These are phyloP conservation scores for Saturnispora kantuleensis DNA, from an alignment of 805 yeast species.

Conservation along the genomic window DNA sequence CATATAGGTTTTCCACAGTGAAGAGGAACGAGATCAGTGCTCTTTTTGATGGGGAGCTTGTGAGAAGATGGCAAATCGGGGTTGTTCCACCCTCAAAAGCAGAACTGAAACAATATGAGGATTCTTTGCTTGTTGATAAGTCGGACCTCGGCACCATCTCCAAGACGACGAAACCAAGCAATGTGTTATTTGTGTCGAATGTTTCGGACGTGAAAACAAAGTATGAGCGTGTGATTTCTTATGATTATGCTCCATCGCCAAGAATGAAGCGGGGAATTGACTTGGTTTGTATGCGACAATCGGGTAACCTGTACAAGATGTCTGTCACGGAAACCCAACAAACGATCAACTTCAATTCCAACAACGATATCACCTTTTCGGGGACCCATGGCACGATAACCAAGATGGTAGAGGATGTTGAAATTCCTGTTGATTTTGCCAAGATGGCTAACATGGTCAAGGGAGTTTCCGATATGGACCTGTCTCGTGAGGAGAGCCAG, in stretches of 20 bases:
- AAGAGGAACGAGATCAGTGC: conserved; percentile 69
- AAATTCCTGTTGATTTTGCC: neutral
- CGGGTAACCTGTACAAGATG: conserved; percentile 81
- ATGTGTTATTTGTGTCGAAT: conserved; percentile 60
- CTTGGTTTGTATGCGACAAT: conserved; percentile 80
- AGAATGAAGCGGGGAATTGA: conserved; percentile 44
- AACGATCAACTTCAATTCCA: conserved; percentile 54
- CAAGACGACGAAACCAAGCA: conserved; percentile 26
- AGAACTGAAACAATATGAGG: conserved; percentile 18
- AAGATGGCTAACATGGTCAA: neutral
- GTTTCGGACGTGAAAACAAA: conserved; percentile 70
- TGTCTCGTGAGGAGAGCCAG: neutral
- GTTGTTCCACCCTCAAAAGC: conserved; percentile 33
- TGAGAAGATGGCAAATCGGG: conserved; percentile 76
- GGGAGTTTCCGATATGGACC: conserved; percentile 3
- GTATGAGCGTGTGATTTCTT: conserved; percentile 73
- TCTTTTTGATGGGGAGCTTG: conserved; percentile 64
- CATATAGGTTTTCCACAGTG: conserved; percentile 58
- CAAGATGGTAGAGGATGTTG: conserved; percentile 28
- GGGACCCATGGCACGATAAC: conserved; percentile 50
- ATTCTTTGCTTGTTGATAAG: conserved; percentile 12
- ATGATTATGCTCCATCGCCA: conserved; percentile 64
- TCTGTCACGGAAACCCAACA: conserved; percentile 59
- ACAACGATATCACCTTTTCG: conserved; percentile 51
- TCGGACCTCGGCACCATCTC: conserved; percentile 13